A percentile compares a stretch with the other conserved stretches of the same genome.
These are phyloP conservation scores for Xylariaceae sp. DNA, from an alignment of 2,329 filamentous ascomycete species.

Conservation along the genomic window DNA sequence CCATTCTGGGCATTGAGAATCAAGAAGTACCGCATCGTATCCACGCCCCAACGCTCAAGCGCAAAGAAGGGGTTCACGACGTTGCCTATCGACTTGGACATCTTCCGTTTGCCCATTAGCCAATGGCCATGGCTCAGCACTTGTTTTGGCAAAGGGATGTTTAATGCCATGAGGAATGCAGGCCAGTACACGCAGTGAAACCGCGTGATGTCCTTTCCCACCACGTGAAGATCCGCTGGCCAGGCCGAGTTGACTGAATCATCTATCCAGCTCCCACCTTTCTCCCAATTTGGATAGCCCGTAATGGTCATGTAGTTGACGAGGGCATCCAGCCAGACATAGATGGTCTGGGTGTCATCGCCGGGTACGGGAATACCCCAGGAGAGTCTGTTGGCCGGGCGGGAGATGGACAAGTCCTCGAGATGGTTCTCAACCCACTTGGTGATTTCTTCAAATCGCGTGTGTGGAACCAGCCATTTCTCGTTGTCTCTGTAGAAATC, in stretches of 20 bases:
- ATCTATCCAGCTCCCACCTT: too few species aligned
- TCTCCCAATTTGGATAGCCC: slow-evolving; percentile 74
- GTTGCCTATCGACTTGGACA: slow-evolving; percentile 94
- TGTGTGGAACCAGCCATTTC: slow-evolving; percentile 67
- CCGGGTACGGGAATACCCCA: slow-evolving; percentile 91
- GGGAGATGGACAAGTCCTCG: slow-evolving; percentile 83
- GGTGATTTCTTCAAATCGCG: slow-evolving; percentile 74
- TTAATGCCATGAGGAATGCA: slow-evolving; percentile 85
- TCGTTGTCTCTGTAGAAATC: slow-evolving; percentile 76
- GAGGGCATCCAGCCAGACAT: slow-evolving; percentile 96
- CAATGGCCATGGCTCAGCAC: slow-evolving; percentile 91
- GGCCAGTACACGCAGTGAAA: slow-evolving; percentile 99
- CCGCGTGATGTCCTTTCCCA: slow-evolving; percentile 93
- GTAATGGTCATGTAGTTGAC: slow-evolving; percentile 89
- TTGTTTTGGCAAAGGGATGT: slow-evolving; percentile 71
- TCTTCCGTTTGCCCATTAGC: slow-evolving; percentile 88
- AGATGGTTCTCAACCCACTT: slow-evolving; percentile 73
- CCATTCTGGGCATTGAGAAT: slow-evolving; percentile 72
- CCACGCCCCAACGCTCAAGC: slow-evolving; percentile 80
- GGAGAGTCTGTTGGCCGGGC: slow-evolving; percentile 69
- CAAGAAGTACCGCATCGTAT: slow-evolving; percentile 86
- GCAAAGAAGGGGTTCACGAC: slow-evolving; percentile 94
- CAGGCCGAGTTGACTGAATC: too few species aligned
- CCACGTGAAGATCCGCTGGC: slow-evolving; percentile 88
- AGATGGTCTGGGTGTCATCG: slow-evolving; percentile 84